Evolutionary conservation across 1,284 basidiomycete genomes (phyloP).

Genomic region (Rugiboletus extremiorientalis): DNA sequence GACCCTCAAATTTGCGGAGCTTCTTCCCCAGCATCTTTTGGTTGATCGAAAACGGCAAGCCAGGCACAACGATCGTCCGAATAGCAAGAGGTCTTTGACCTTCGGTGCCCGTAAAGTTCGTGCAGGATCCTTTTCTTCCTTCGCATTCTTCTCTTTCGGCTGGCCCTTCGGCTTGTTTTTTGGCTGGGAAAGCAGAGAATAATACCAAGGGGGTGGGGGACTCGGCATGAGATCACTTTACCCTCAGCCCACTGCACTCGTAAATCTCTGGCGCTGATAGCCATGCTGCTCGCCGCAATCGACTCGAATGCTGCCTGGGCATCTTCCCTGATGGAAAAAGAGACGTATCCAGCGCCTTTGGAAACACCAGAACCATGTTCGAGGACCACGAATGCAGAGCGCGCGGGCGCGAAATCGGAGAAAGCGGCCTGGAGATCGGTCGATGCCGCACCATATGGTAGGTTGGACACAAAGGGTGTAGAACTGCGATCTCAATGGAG

Average conservation of each 20-base stretch:
- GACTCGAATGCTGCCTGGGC: constrained; percentile 75
- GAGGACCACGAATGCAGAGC: constrained; percentile 92
- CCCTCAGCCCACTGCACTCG: constrained; percentile 80
- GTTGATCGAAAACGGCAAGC: constrained; percentile 67
- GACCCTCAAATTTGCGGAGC: constrained; percentile 74
- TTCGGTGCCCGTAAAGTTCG: constrained; percentile 36
- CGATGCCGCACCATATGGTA: constrained; percentile 89
- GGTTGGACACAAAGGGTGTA: constrained; percentile 79
- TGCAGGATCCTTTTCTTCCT: constrained; percentile 37
- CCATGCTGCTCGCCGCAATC: constrained; percentile 54
- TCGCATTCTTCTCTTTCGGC: constrained; percentile 16
- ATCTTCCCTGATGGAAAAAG: constrained; percentile 89
- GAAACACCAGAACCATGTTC: constrained; percentile 79
- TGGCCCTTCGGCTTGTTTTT: constrained; percentile 45
- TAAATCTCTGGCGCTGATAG: constrained; percentile 64
- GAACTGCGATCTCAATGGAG: constrained; percentile 40
- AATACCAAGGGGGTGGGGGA: not conserved
- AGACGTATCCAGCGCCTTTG: constrained; percentile 98
- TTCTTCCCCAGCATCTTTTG: constrained; percentile 88
- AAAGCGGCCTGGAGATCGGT: constrained; percentile 91
- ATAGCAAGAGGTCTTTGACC: constrained; percentile 74
- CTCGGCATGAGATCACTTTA: constrained; percentile 49
- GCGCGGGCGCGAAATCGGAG: constrained; percentile 93
- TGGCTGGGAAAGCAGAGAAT: constrained; percentile 26
- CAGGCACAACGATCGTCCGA: constrained; percentile 78